Conservation (phyloP, 2,329 filamentous ascomycete genomes). For the Daldinia eschscholtzii region DNA sequence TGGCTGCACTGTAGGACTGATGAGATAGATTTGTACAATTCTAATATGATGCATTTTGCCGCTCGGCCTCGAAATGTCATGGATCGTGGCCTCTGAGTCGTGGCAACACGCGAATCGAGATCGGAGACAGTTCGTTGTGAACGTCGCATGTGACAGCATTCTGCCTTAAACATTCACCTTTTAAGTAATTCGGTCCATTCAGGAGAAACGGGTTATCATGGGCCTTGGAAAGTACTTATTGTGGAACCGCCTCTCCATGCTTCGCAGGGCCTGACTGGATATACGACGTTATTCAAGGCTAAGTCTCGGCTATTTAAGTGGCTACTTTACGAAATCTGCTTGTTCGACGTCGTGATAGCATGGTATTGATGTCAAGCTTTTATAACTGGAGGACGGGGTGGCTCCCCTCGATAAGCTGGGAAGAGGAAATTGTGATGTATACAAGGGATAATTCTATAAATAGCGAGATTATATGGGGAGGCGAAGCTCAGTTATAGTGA, state of each 20-base stretch:
- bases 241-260: too few relatives aligned
- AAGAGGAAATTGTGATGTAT: conserved; percentile 23
- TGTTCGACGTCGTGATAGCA: neutral
- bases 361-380: neutral
- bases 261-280: too few relatives aligned
- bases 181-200: neutral
- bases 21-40: neutral
- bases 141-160: too few relatives aligned
- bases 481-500: too few relatives aligned
- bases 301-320: neutral
- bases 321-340: neutral
- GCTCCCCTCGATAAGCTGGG: neutral
- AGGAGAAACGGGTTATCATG: too few relatives aligned
- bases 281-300: too few relatives aligned
- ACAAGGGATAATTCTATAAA: neutral
- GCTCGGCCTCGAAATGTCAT: neutral
- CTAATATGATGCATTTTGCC: neutral
- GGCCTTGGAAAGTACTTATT: too few relatives aligned
- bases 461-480: neutral
- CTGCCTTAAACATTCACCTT: too few relatives aligned
- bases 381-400: too few relatives aligned
- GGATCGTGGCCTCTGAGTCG: neutral
- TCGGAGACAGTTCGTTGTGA: too few relatives aligned
- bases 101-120: neutral
- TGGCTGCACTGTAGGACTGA: neutral